These are phyloP conservation scores for Plasmopara viticola DNA, from an alignment of 352 stramenopile species.

Conservation along the genomic window DNA sequence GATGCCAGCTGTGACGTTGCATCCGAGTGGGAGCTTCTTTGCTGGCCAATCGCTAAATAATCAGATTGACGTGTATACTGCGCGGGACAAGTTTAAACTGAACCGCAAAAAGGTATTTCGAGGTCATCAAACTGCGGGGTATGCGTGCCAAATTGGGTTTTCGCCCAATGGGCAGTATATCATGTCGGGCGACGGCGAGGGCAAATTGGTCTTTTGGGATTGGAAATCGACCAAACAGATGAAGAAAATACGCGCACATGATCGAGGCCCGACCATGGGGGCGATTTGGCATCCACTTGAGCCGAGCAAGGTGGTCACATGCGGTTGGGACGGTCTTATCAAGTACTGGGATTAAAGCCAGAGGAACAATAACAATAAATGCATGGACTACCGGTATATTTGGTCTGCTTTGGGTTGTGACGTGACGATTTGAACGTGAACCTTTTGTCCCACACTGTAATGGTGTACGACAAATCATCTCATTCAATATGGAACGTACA, in stretches of 20 bases:
- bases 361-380: too few relatives aligned
- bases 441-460: too few relatives aligned
- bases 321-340: constrained; percentile 98
- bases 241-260: constrained; percentile 87
- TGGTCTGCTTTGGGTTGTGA: too few relatives aligned
- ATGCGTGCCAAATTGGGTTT: constrained; percentile 94
- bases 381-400: too few relatives aligned
- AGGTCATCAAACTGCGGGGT: constrained; percentile 92
- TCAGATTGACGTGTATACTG: constrained; percentile 96
- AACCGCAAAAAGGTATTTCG: constrained; percentile 92
- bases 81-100: constrained; percentile 92
- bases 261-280: constrained; percentile 92
- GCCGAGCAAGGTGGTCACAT: constrained; percentile 93
- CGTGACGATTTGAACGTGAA: too few relatives aligned
- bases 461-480: too few relatives aligned
- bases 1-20: constrained; percentile 94
- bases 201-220: constrained; percentile 98
- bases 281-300: constrained; percentile 97
- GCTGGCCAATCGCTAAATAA: constrained; percentile 97
- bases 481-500: too few relatives aligned
- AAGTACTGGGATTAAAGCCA: constrained; percentile 96
- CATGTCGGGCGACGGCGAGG: constrained; percentile 94
- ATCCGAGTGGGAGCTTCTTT: constrained; percentile 91
- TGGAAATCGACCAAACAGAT: constrained; percentile 94
- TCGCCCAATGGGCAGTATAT: constrained; percentile 94